Percentiles rank a stretch among this genome's conserved stretches.
These are phyloP conservation scores for Earliella scabrosa DNA, from an alignment of 1,284 basidiomycete genomes.

Conservation along the genomic window DNA sequence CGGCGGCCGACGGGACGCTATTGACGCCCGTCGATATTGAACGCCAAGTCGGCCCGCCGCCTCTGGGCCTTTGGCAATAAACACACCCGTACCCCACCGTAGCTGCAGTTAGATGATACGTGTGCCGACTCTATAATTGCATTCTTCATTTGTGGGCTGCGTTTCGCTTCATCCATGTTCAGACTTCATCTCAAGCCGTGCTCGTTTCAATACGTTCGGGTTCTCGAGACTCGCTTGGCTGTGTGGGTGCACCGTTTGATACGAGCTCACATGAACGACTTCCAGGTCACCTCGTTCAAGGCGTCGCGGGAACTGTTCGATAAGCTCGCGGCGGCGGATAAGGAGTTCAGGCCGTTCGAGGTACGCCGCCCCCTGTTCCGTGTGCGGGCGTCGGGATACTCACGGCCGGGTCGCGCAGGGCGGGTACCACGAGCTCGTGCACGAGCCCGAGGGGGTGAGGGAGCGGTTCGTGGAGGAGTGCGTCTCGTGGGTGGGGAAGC, in stretches of 20 bases:
- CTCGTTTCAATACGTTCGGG: too few relatives aligned
- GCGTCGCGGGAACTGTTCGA: slow-evolving; percentile 68
- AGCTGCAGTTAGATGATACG: background rate
- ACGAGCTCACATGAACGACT: background rate
- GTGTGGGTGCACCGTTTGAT: too few relatives aligned
- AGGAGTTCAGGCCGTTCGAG: slow-evolving; percentile 47
- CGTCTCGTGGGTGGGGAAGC: slow-evolving; percentile 55
- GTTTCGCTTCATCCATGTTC: background rate
- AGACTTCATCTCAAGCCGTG: too few relatives aligned
- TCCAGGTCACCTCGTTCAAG: slow-evolving; percentile 61
- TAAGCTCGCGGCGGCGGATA: slow-evolving; percentile 61
- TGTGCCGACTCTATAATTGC: background rate
- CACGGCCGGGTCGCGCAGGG: slow-evolving; percentile 46
- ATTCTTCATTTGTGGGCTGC: background rate
- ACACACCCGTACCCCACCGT: too few relatives aligned
- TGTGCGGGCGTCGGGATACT: too few relatives aligned
- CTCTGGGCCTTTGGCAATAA: background rate
- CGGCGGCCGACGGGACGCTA: background rate
- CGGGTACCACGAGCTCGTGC: slow-evolving; percentile 83
- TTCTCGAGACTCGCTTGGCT: too few relatives aligned
- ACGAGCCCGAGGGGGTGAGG: slow-evolving; percentile 76
- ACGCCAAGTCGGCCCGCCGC: background rate
- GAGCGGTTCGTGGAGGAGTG: slow-evolving; percentile 63
- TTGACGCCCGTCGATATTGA: background rate
- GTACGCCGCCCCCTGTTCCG: slow-evolving; percentile 40